Base-by-base conservation (phyloP, 805 yeast species). In the Groenewaldozyma salmanticensis region DNA sequence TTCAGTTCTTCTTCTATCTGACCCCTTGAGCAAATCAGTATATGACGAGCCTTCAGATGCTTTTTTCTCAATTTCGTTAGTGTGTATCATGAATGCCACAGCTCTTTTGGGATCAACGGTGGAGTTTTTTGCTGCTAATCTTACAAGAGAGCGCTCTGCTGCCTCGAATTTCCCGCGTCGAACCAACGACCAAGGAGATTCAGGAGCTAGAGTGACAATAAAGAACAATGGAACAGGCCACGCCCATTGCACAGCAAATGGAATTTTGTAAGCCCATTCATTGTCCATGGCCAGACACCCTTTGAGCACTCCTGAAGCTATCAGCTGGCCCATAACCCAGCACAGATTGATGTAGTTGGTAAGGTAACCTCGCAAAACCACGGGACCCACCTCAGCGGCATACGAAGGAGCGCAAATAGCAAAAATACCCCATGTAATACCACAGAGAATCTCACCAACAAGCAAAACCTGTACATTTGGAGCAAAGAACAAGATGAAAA, bases 241-340 rank as follows among this genome's bases (percentile, higher is more conserved):
- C 3, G 64, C 57, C 80, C 80, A 75, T 57, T 75, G 81, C 9
- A 74, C 44, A 3, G 74, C 79, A 52, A 71, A 73, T 7, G 81
- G 79, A 34, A 73, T 60, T 40, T 67, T 61, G 53, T 71, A 76
- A 4, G 75, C 67, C 60, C 64, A 49, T 17, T 63, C 52, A 24
- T 56, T 43, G 44, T 47, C 27, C 18, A 24, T 50, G 37, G 43
- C 20, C 38, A 39, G 51, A 34, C 59, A 55, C 37, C 61, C 72
- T 46, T 61, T 64, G 48, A 66, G 58, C 15, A 77, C 70, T 42
- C 81, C 77, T 6, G 75, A 57, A 5, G 75, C 64, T 42, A 76
- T 59, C 27, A 77, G 60, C 52, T 75, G 79, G 31, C 83, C 83
- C 44, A 72, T 52, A 29, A 68, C 69, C 76, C 76, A 74, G 51